Conservation (phyloP, 2,329 filamentous ascomycete genomes). For the Dendryphion nanum region DNA sequence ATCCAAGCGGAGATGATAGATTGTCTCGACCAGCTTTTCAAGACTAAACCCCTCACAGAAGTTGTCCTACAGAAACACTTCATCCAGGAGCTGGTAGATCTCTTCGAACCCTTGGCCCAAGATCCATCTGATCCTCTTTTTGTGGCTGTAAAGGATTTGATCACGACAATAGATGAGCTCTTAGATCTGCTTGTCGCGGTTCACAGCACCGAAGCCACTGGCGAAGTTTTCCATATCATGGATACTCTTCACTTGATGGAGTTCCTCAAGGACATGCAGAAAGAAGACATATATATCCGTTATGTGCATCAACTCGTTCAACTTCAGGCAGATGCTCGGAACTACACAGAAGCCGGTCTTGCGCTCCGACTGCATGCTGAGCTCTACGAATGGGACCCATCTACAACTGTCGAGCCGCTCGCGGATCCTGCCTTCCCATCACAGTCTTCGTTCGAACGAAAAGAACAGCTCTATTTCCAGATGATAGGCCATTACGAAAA, state of each 20-base stretch:
- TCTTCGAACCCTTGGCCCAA: conserved; percentile 71
- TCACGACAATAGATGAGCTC: conserved; percentile 84
- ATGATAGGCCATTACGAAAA: conserved; percentile 96
- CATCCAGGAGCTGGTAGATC: conserved; percentile 76
- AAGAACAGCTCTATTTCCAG: conserved; percentile 86
- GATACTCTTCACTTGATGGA: conserved; percentile 92
- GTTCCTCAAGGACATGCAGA: conserved; percentile 93
- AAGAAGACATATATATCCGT: conserved; percentile 93
- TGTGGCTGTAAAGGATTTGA: conserved; percentile 71
- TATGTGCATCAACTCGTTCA: conserved; percentile 90
- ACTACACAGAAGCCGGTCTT: conserved; percentile 83
- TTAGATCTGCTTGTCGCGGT: conserved; percentile 88
- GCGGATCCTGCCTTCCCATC: conserved; percentile 74
- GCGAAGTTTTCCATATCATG: conserved; percentile 79
- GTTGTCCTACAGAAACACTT: conserved; percentile 91
- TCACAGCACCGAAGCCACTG: conserved; percentile 70
- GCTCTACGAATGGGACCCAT: conserved; percentile 86
- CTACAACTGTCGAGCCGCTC: conserved; percentile 63
- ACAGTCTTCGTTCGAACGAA: conserved; percentile 87
- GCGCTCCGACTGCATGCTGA: conserved; percentile 89
- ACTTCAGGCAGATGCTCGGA: conserved; percentile 71
- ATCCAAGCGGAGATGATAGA: conserved; percentile 98
- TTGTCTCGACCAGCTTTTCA: conserved; percentile 85
- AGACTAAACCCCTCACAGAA: conserved; percentile 82
- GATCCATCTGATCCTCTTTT: conserved; percentile 72